Conservation (phyloP, 2,329 filamentous ascomycete genomes). For the Arthrobotrys musiformis region DNA sequence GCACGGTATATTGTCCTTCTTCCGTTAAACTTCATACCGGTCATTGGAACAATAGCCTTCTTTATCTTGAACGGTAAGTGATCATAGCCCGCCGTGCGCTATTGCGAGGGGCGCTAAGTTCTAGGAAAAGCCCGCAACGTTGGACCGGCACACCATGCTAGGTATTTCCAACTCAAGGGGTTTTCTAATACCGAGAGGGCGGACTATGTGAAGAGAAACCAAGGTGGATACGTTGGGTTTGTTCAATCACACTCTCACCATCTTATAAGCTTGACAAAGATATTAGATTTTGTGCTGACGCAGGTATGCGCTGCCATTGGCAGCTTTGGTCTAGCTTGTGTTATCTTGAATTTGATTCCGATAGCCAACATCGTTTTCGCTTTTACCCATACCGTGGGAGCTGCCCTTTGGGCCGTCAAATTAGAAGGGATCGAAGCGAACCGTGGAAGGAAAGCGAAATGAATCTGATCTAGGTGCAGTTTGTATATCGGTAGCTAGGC, state of each 20-base stretch:
- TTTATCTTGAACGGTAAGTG: conserved; percentile 75
- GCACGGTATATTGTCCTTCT: conserved; percentile 85
- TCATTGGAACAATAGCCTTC: conserved; percentile 85
- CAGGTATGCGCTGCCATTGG: conserved; percentile 61
- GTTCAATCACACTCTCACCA: neutral
- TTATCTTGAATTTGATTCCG: conserved; percentile 84
- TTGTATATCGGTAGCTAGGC: too few relatives aligned
- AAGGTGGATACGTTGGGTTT: conserved; percentile 82
- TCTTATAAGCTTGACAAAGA: neutral
- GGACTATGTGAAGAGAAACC: conserved; percentile 76
- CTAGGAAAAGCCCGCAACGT: conserved; percentile 63
- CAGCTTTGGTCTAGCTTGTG: conserved; percentile 79
- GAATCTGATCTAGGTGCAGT: too few relatives aligned
- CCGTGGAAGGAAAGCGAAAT: conserved; percentile 7
- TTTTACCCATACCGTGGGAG: conserved; percentile 91
- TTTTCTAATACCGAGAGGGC: conserved; percentile 75
- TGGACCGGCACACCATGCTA: conserved; percentile 68
- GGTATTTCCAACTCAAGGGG: conserved; percentile 92
- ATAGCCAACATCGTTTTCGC: conserved; percentile 83
- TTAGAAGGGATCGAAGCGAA: conserved; percentile 69
- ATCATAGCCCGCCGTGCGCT: neutral
- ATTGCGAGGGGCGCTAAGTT: neutral
- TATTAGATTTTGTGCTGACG: neutral
- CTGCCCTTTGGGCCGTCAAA: conserved; percentile 93
- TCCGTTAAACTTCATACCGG: conserved; percentile 90